A percentile compares a stretch with the other conserved stretches of the same genome.
phyloP scores from a whole-genome alignment of 2,329 filamentous ascomycete species.

The Penicillium sp. region DNA sequence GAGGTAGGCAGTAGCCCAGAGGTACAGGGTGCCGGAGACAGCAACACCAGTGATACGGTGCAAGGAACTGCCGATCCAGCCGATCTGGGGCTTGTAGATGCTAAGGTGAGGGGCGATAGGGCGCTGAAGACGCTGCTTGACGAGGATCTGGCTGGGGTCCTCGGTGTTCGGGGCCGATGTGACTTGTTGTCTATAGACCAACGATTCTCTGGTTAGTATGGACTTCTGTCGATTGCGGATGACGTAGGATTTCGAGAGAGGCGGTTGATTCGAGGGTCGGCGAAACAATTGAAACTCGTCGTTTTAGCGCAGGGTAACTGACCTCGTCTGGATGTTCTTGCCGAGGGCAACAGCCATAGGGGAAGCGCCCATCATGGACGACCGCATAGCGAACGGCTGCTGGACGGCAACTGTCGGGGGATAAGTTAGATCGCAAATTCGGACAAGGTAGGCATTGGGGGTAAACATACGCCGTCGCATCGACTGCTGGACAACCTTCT shows the following conservation, averaged over 20 bases:
- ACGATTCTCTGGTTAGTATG: conserved; percentile 13
- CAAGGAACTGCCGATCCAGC: conserved; percentile 72
- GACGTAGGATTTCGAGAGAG: conserved; percentile 26
- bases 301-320: conserved; percentile 17
- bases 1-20: conserved; percentile 78
- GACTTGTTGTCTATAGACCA: conserved; percentile 29
- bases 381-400: conserved; percentile 44
- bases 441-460: not conserved
- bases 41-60: conserved; percentile 80
- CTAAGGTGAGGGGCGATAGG: conserved; percentile 80
- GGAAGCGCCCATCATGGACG: conserved; percentile 43
- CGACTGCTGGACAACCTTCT: conserved; percentile 49
- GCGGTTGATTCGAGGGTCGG: not conserved
- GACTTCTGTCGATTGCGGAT: conserved; percentile 19
- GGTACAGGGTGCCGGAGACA: conserved; percentile 72
- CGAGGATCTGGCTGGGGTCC: conserved; percentile 60
- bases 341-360: conserved; percentile 46
- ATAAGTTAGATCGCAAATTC: conserved; percentile 26
- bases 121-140: conserved; percentile 73
- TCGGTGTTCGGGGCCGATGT: conserved; percentile 31
- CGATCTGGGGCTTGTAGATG: conserved; percentile 85
- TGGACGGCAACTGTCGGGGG: conserved; percentile 43
- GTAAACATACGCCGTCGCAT: conserved; percentile 48
- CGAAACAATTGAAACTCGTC: not conserved
- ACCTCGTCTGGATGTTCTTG: conserved; percentile 47